Conservation (phyloP, 2,329 filamentous ascomycete genomes). For the Falciphora oryzae region DNA sequence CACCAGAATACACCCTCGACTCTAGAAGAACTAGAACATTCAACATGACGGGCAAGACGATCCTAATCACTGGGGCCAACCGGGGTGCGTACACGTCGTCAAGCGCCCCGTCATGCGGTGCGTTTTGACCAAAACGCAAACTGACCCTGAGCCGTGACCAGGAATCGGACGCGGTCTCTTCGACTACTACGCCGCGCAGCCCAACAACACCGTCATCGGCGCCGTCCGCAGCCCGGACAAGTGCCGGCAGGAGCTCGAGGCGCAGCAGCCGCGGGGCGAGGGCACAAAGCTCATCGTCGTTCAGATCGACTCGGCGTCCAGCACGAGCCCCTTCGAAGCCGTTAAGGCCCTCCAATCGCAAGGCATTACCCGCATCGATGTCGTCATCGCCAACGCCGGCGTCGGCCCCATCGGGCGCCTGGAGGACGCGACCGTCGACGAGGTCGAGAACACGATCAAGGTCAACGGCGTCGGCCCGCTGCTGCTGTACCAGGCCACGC, state of each 20-base stretch:
- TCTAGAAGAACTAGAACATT: not conserved
- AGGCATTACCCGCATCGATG: constrained; percentile 17
- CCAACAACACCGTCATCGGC: constrained; percentile 3
- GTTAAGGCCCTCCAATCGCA: constrained; percentile 10
- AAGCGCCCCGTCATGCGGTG: too few relatives aligned
- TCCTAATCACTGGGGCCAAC: constrained; percentile 3
- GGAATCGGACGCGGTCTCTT: not conserved
- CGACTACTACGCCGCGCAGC: constrained; percentile 1
- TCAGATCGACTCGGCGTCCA: constrained; percentile 16
- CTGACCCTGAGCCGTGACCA: not conserved
- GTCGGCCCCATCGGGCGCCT: constrained; percentile 12
- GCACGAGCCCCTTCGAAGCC: constrained; percentile 13
- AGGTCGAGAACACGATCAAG: constrained; percentile 16
- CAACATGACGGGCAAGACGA: not conserved
- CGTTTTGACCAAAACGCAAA: too few relatives aligned
- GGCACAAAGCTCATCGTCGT: constrained; percentile 16
- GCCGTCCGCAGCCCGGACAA: not conserved
- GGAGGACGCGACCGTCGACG: constrained; percentile 13
- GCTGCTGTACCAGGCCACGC: constrained; percentile 19
- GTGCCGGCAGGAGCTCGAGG: too few relatives aligned
- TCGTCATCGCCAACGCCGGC: constrained; percentile 24
- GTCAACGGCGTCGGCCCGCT: constrained; percentile 20
- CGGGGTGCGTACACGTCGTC: not conserved
- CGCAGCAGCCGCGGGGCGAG: constrained; percentile 43
- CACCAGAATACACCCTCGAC: not conserved